Base-by-base conservation (phyloP, 305 asterid species). In the Rubia tinctorum region DNA sequence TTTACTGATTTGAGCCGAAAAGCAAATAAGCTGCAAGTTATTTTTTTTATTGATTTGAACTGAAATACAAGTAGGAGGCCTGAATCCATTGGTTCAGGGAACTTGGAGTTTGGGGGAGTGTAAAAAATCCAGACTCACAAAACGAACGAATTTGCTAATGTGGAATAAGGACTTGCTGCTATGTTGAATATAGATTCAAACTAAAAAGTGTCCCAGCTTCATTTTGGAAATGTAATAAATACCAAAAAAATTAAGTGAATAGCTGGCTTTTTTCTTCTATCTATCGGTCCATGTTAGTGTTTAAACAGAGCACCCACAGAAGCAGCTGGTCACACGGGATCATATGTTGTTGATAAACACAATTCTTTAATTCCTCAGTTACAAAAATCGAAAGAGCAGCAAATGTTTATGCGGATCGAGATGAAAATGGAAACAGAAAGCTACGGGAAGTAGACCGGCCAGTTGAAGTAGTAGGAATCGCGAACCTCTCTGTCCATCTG, bases 391-490 rank as follows among this genome's bases (percentile, higher is more conserved):
- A 43, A 44, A 25, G 45, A 45, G 37, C 20, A 4, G 40, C 34
- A 59, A 22, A 27, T 25, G 60, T 27, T n/a, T 14, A 17, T 40
- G 65, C 15, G 72, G 44, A 65, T 53, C 37, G 20, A 15, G 77
- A 56, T 30, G 61, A 37, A 37, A 14, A 25, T 20, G 75, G 74
- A 73, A 69, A 68, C 76, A 58, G 63, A 51, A 56, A 51, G 63
- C 81, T 88, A 94, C 56, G 90, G 93, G 82, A 94, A 94, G 86
- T 86, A 94, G 79, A 84, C 80, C 23, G 95, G 97, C 99, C 99
- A 90, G 72, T 89, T 91, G 93, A 79, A 73, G 85, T 94, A 94
- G 92, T 94, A 91, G 4, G 90, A 81, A 79, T 90, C 95, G 53
- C 97, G 87, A 4, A 82, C 60, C 69, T 79, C 87, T 79, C 49